These are phyloP conservation scores for Apiospora sp. DNA, from an alignment of 2,329 filamentous ascomycete genomes.

Conservation along the genomic window DNA sequence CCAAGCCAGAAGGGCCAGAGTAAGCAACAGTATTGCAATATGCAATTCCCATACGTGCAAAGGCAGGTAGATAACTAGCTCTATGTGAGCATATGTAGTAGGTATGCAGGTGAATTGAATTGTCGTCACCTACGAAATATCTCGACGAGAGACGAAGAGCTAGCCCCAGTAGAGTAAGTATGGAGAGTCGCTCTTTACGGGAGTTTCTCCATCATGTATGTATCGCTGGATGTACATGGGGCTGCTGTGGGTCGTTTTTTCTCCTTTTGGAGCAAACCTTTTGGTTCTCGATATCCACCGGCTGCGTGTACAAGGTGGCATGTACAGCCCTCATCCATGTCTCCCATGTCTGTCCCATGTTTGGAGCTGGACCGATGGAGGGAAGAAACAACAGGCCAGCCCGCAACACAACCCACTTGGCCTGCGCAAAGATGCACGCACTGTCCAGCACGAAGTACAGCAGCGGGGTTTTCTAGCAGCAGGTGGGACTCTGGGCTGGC, in stretches of 20 bases:
- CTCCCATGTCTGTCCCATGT: constrained; percentile 22
- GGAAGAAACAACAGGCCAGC: constrained; percentile 21
- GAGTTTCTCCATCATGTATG: constrained; percentile 22
- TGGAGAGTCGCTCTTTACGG: constrained; percentile 16
- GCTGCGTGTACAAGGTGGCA: constrained; percentile 2
- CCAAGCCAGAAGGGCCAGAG: neutral
- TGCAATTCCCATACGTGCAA: neutral
- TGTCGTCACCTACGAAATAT: neutral
- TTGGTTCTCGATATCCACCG: constrained; percentile 7
- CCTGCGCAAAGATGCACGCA: constrained; percentile 15
- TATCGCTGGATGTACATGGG: constrained; percentile 11
- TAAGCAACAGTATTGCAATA: neutral
- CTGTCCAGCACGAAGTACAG: constrained; percentile 15
- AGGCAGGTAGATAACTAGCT: neutral
- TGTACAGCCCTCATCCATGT: constrained; percentile 17
- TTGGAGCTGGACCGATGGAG: constrained; percentile 19
- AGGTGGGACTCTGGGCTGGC: constrained; percentile 8
- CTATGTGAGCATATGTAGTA: neutral
- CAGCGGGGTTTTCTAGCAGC: constrained; percentile 11
- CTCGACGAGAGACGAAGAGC: neutral
- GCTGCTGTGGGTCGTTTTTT: constrained; percentile 17
- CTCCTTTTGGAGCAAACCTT: constrained; percentile 24
- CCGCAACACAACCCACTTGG: constrained; percentile 19
- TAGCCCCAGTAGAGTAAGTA: constrained; percentile 19
- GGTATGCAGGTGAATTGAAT: neutral